phyloP scores from a whole-genome alignment of 2,329 filamentous ascomycete genomes.

The Trichoderma sp. region DNA sequence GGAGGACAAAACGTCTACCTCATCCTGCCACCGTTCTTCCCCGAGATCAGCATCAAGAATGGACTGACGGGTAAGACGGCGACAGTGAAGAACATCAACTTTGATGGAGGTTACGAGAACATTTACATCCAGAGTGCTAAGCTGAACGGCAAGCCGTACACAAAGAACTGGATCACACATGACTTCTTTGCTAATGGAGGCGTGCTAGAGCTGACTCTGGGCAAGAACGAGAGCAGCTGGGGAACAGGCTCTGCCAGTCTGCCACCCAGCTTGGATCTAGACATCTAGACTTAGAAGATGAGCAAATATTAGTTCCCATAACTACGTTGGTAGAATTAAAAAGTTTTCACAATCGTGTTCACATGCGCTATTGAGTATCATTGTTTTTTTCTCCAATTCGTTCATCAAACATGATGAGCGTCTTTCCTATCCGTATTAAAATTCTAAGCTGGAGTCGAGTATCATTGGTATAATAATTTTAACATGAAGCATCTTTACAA shows the following conservation, averaged over 20 bases:
- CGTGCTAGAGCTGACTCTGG: conserved; percentile 53
- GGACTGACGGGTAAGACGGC: conserved; percentile 27
- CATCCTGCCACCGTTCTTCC: conserved; percentile 50
- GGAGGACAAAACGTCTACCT: conserved; percentile 53
- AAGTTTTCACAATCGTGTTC: background rate
- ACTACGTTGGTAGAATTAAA: background rate
- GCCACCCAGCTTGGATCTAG: conserved; percentile 11
- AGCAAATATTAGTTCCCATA: background rate
- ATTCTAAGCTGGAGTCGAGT: background rate
- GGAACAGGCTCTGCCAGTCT: background rate
- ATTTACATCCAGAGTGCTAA: conserved; percentile 59
- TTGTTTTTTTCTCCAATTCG: background rate
- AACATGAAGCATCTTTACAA: background rate
- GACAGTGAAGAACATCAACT: conserved; percentile 29
- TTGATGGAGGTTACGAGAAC: conserved; percentile 45
- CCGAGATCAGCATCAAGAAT: conserved; percentile 40
- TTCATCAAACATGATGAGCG: background rate
- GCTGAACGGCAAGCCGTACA: conserved; percentile 53
- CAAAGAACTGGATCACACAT: conserved; percentile 59
- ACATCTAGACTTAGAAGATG: background rate
- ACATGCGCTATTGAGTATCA: background rate
- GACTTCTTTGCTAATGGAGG: conserved; percentile 59
- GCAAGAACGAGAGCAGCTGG: conserved; percentile 45
- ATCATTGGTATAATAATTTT: background rate
- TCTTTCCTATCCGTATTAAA: background rate